phyloP scores from a whole-genome alignment of 2,329 filamentous ascomycete species.

The Pseudocercospora musae region DNA sequence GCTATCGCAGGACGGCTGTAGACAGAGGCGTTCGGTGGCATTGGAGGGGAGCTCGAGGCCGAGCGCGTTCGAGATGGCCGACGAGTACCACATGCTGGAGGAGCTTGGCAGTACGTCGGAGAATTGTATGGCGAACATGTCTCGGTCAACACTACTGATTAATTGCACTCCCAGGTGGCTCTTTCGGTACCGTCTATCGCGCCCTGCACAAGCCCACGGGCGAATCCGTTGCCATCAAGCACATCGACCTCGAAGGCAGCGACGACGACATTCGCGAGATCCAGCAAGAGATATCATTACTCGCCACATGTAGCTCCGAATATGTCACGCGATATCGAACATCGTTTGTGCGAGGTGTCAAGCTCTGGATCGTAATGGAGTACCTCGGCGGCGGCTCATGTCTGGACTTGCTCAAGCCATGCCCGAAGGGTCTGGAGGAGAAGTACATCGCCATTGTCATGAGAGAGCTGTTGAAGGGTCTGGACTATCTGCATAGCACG shows the following conservation, averaged over 20 bases:
- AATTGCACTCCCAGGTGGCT: constrained; percentile 62
- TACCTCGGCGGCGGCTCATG: constrained; percentile 93
- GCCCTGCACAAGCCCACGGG: constrained; percentile 87
- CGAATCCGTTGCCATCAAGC: constrained; percentile 91
- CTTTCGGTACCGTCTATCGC: constrained; percentile 96
- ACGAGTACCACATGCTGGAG: constrained; percentile 90
- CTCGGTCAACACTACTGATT: constrained; percentile 8
- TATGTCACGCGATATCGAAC: constrained; percentile 96
- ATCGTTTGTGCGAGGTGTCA: constrained; percentile 92
- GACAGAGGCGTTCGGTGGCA: constrained; percentile 11
- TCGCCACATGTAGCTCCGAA: constrained; percentile 90
- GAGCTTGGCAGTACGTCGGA: constrained; percentile 73
- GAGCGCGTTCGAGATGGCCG: constrained; percentile 56
- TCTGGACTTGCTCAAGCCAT: constrained; percentile 88
- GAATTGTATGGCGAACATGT: constrained; percentile 43
- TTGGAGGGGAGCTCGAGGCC: constrained; percentile 8
- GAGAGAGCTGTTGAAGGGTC: constrained; percentile 80
- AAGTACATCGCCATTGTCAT: constrained; percentile 91
- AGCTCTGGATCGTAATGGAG: constrained; percentile 99
- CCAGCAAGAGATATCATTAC: constrained; percentile 90
- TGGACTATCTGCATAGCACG: constrained; percentile 91
- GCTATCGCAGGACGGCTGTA: constrained; percentile 13
- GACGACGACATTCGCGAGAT: constrained; percentile 98
- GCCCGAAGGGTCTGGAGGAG: constrained; percentile 69
- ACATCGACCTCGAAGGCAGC: constrained; percentile 98